Base-by-base conservation (phyloP, 164 flowering plant genomes). In the Cinnamomum micranthum region DNA sequence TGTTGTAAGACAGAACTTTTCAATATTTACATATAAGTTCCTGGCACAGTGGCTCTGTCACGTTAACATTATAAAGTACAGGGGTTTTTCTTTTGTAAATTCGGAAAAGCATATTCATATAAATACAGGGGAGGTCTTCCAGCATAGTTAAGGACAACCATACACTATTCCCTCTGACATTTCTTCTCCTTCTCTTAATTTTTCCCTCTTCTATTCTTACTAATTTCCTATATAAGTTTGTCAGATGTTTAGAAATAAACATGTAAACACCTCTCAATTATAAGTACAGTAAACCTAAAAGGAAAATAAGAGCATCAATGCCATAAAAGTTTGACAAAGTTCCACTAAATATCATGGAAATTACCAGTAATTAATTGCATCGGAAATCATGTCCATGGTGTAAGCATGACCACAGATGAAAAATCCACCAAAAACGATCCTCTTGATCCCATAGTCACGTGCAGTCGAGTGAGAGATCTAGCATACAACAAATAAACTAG, bases 341-440 rank as follows among this genome's bases (percentile, higher is more conserved):
- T 67, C 23, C 27, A 65, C 15, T 12, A 65, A 27, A 14, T 11
- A 23, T 25, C 47, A 31, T 28, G 24, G 20, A 12, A 74, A 33
- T 82, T 83, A 91, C 99, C 99, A 96, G 85, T 91, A 96, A 0
- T 91, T 89, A 68, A 96, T 91, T 68, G 98, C 98, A 81, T 94
- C 92, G 50, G 99, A 93, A 73, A 96, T 94, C 11, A 98, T 92
- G 74, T 96, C 99, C 99, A 96, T 96, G 15, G 99, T 96, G 80
- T 93, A 96, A 55, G 99, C 99, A 87, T 96, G 99, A 31, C 98
- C 98, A 76, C 99, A 84, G 11, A 92, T 96, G 79, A 96, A 96
- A 82, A 94, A 96, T 74, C 99, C 99, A 80, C 99, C 99, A 87
- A 96, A 96, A 79, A 96, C 94, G 19, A 96, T 94, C 28, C 97